A percentile compares a stretch with the other conserved stretches of the same genome.
Conservation (phyloP, 2,329 filamentous ascomycete genomes). For the Apiospora malaysiana region DNA sequence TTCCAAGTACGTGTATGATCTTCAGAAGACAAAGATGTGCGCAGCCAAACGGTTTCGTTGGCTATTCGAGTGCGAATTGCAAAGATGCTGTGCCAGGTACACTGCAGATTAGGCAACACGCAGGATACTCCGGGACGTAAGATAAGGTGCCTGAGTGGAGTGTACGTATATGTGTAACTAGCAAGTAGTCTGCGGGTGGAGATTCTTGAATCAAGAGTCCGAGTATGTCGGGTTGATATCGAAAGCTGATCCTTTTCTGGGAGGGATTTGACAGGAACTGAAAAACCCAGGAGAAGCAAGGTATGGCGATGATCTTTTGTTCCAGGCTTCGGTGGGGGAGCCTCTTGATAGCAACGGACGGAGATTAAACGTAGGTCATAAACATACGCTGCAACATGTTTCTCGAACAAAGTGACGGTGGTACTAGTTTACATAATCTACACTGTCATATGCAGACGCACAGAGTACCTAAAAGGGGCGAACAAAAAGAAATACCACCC, state of each 20-base stretch:
- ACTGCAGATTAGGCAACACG: not conserved
- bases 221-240: not conserved
- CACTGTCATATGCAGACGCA: not conserved
- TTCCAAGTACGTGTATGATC: constrained; percentile 5
- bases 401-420: constrained; percentile 6
- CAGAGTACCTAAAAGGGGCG: not conserved
- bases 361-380: not conserved
- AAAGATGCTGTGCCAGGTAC: not conserved
- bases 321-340: not conserved
- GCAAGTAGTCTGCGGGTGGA: not conserved
- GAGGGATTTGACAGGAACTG: not conserved
- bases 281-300: not conserved
- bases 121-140: not conserved
- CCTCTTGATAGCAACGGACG: not conserved
- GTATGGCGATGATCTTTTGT: not conserved
- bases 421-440: not conserved
- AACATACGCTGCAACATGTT: not conserved
- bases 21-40: not conserved
- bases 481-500: not conserved
- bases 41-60: not conserved
- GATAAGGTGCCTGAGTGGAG: not conserved
- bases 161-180: constrained; percentile 1
- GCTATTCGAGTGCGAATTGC: not conserved
- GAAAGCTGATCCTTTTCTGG: not conserved
- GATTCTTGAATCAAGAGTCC: not conserved